A percentile compares a stretch with the other conserved stretches of the same genome.
phyloP scores from a whole-genome alignment of 2,329 filamentous ascomycete species.

The Neobulgaria alba region DNA sequence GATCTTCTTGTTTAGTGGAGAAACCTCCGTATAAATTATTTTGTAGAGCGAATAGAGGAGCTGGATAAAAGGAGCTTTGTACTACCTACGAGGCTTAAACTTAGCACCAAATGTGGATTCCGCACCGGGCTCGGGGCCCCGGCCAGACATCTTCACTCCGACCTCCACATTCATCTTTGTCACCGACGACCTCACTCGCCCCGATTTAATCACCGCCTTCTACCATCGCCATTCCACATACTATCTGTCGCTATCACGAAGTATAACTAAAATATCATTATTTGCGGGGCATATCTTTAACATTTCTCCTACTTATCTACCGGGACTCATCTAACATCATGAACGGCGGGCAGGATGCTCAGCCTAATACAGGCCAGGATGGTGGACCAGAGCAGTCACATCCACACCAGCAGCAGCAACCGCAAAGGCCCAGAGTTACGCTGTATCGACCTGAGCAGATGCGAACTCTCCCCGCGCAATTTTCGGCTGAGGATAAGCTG shows the following conservation, averaged over 20 bases:
- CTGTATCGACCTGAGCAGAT: constrained; percentile 28
- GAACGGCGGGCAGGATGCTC: constrained; percentile 22
- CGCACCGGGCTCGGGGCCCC: too few relatives aligned
- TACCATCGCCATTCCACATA: too few relatives aligned
- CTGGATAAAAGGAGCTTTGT: too few relatives aligned
- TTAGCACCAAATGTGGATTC: background rate
- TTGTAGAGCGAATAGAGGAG: too few relatives aligned
- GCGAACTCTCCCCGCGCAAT: constrained; percentile 23
- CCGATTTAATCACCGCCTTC: too few relatives aligned
- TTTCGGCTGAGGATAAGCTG: constrained; percentile 45
- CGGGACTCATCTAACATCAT: constrained; percentile 18
- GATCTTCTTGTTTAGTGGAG: too few relatives aligned
- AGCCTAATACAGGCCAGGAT: constrained; percentile 19
- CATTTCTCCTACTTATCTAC: too few relatives aligned
- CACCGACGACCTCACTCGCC: too few relatives aligned
- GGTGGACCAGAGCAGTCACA: constrained; percentile 3
- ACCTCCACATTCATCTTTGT: background rate
- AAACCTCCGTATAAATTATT: too few relatives aligned
- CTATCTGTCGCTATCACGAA: too few relatives aligned
- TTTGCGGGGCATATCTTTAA: too few relatives aligned
- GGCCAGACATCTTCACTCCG: background rate
- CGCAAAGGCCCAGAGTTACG: constrained; percentile 14
- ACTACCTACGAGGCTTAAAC: background rate
- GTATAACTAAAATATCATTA: too few relatives aligned
- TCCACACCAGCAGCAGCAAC: constrained; percentile 15